Conservation (phyloP, 768 basidiomycete genomes). For the Cubamyces lactineus region DNA sequence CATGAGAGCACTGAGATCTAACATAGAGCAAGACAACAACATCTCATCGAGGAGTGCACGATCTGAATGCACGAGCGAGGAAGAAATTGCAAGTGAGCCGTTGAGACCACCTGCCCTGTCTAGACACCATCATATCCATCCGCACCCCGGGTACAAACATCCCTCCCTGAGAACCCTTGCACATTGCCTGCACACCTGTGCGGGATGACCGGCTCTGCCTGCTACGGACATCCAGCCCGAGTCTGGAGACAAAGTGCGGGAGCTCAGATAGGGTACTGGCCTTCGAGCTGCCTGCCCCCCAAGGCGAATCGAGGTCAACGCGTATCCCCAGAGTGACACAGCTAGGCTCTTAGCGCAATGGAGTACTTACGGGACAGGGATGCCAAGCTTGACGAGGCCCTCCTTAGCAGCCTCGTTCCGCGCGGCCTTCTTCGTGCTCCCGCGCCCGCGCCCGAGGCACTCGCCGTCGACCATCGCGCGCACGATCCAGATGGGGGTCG, state of each 20-base stretch:
- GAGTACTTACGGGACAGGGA: conserved; percentile 48
- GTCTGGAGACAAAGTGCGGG: conserved; percentile 36
- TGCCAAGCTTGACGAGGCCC: conserved; percentile 57
- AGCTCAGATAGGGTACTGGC: conserved; percentile 17
- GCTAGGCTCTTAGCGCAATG: neutral
- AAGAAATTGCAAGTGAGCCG: neutral
- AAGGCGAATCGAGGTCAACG: neutral
- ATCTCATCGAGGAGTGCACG: conserved; percentile 3
- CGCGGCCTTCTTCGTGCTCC: conserved; percentile 78
- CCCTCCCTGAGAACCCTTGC: conserved; percentile 37
- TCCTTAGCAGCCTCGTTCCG: conserved; percentile 82
- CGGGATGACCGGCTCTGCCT: conserved; percentile 49
- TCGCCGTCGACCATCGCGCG: conserved; percentile 64
- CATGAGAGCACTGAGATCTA: conserved; percentile 2
- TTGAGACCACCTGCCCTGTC: neutral
- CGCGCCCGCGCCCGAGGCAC: conserved; percentile 62
- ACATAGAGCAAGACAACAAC: neutral
- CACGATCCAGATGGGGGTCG: conserved; percentile 80
- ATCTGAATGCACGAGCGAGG: conserved; percentile 10
- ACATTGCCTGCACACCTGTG: conserved; percentile 66
- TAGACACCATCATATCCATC: neutral
- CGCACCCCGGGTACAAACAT: conserved; percentile 14
- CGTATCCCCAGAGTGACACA: neutral
- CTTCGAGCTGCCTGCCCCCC: conserved; percentile 23
- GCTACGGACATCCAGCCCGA: conserved; percentile 34